Conservation (phyloP, 768 basidiomycete species). For the Hortiboletus flavorubellus region DNA sequence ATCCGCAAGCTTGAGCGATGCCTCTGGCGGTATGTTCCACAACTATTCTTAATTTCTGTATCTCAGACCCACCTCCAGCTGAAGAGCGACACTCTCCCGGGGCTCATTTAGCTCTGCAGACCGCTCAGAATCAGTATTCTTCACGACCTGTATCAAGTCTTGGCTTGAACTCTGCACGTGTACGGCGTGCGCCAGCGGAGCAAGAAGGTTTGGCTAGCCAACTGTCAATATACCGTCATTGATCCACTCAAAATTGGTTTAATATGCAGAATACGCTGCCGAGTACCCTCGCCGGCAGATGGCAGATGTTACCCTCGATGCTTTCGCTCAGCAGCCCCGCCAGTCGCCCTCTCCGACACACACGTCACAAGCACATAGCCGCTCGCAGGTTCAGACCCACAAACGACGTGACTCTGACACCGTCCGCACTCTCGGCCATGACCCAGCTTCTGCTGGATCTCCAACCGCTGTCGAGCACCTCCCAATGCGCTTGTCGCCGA, state of each 20-base stretch:
- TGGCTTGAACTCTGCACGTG: conserved; percentile 37
- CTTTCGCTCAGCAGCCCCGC: conserved; percentile 34
- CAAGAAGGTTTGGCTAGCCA: conserved; percentile 37
- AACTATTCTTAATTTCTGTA: conserved; percentile 25
- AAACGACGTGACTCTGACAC: conserved; percentile 77
- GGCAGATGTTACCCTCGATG: conserved; percentile 9
- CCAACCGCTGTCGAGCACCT: conserved; percentile 53
- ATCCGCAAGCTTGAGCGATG: conserved; percentile 77
- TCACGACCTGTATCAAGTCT: conserved; percentile 45
- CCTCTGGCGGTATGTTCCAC: conserved; percentile 32
- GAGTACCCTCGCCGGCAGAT: conserved; percentile 24
- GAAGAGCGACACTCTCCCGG: conserved; percentile 29
- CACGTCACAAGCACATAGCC: conserved; percentile 29
- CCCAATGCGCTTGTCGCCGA: conserved; percentile 31
- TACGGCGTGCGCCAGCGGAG: conserved; percentile 40
- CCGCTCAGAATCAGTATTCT: conserved; percentile 22
- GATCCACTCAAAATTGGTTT: conserved; percentile 8
- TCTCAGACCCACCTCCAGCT: conserved; percentile 21
- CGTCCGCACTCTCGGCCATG: conserved; percentile 47
- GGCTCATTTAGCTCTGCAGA: conserved; percentile 11
- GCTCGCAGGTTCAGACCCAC: conserved; percentile 42
- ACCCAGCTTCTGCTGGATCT: conserved; percentile 39
- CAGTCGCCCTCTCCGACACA: conserved; percentile 55
- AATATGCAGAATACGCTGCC: conserved; percentile 23
- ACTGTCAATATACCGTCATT: conserved; percentile 8